These are phyloP conservation scores for Coccomyxa subellipsoidea DNA, from an alignment of 163 green algal species.

Conservation along the genomic window DNA sequence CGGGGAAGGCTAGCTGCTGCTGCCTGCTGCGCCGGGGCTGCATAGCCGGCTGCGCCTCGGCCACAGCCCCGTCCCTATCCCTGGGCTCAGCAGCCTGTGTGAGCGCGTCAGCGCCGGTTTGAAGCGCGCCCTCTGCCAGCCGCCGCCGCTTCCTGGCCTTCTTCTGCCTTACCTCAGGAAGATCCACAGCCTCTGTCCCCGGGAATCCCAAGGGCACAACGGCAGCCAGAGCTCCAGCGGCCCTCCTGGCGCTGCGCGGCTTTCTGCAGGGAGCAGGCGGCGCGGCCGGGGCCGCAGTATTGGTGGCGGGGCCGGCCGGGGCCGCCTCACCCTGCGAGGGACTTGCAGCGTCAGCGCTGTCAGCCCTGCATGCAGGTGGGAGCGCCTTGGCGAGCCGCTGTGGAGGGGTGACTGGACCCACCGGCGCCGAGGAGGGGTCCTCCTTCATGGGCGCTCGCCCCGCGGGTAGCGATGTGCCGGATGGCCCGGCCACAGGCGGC, in stretches of 20 bases:
- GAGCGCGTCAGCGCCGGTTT: background rate
- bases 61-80: background rate
- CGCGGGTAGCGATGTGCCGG: background rate
- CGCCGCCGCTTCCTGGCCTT: background rate
- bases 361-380: background rate
- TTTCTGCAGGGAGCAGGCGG: too few species aligned
- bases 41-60: background rate
- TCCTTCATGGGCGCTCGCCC: background rate
- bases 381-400: background rate
- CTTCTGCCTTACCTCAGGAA: background rate
- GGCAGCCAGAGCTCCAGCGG: background rate
- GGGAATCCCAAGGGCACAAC: background rate
- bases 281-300: too few species aligned
- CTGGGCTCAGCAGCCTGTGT: background rate
- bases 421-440: background rate
- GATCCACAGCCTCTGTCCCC: background rate
- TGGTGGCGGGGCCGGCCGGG: too few species aligned
- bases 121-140: background rate
- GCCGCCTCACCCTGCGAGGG: background rate
- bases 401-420: background rate
- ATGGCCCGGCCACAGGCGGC: background rate
- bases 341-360: background rate
- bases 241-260: background rate
- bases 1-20: background rate
- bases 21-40: background rate